Evolutionary conservation across 371 early-diverging fungal genomes (phyloP).

Genomic region (Mucor indicus): DNA sequence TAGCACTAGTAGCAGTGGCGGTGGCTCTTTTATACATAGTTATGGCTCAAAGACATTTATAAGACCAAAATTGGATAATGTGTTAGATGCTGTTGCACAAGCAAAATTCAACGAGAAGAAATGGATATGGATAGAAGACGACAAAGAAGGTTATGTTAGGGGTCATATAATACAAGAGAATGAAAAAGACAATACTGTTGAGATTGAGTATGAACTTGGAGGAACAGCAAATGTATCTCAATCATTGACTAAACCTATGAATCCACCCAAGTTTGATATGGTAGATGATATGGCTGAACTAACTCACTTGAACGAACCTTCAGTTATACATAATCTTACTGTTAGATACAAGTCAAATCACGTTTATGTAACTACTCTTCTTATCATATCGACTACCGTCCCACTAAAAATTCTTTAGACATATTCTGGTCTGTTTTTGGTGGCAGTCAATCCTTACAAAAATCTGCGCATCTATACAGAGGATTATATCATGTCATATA

Average conservation of each 20-base stretch:
- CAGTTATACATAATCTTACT: slow-evolving; percentile 96
- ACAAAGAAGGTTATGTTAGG: slow-evolving; percentile 83
- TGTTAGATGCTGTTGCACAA: slow-evolving; percentile 70
- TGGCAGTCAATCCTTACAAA: slow-evolving; percentile 99
- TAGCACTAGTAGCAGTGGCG: slow-evolving; percentile 13
- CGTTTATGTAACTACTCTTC: slow-evolving; percentile 78
- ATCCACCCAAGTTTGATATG: slow-evolving; percentile 99
- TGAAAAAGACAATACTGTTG: slow-evolving; percentile 46
- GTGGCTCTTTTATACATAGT: slow-evolving; percentile 48
- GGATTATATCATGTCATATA: slow-evolving; percentile 80
- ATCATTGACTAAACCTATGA: slow-evolving; percentile 67
- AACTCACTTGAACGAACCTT: slow-evolving; percentile 97
- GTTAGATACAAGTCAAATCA: slow-evolving; percentile 87
- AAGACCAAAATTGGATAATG: slow-evolving; percentile 36
- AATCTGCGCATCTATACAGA: slow-evolving; percentile 91
- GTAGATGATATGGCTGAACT: slow-evolving; percentile 99
- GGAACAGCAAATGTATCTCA: slow-evolving; percentile 15
- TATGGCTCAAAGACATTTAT: slow-evolving; percentile 47
- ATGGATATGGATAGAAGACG: slow-evolving; percentile 96
- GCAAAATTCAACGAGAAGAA: slow-evolving; percentile 83
- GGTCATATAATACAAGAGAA: slow-evolving; percentile 80
- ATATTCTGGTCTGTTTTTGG: slow-evolving; percentile 98
- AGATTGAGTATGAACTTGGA: slow-evolving; percentile 51
- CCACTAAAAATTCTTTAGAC: slow-evolving; percentile 81
- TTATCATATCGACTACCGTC: too few relatives aligned